Conservation (phyloP, 164 flowering plant genomes). For the Brasenia schreberi region DNA sequence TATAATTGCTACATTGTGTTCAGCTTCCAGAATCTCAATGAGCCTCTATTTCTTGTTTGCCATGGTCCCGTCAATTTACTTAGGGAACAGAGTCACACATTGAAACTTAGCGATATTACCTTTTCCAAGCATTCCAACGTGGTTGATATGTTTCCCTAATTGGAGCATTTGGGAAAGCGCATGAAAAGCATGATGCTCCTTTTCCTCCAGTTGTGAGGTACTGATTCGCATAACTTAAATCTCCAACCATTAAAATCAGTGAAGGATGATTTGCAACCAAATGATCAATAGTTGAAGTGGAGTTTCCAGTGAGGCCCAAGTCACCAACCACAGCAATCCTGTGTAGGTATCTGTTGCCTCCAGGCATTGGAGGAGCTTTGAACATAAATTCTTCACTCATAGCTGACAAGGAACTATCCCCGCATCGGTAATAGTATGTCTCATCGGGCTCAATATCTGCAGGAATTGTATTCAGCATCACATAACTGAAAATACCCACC, state of each 20-base stretch:
- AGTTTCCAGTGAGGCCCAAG: conserved; percentile 74
- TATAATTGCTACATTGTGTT: too few relatives aligned
- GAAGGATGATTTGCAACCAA: conserved; percentile 55
- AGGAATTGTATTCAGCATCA: not conserved
- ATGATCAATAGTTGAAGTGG: conserved; percentile 75
- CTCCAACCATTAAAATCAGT: conserved; percentile 75
- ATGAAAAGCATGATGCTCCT: conserved; percentile 63
- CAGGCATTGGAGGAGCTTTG: conserved; percentile 43
- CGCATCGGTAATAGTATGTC: conserved; percentile 68
- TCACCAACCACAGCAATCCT: conserved; percentile 78
- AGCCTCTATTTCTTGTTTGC: too few relatives aligned
- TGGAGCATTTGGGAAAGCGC: conserved; percentile 81
- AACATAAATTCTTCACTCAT: conserved; percentile 60
- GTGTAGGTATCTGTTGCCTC: conserved; percentile 35
- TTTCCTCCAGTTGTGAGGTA: conserved; percentile 71
- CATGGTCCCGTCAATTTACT: too few relatives aligned
- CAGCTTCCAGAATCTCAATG: too few relatives aligned
- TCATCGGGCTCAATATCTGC: conserved; percentile 67
- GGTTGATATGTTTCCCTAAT: conserved; percentile 89
- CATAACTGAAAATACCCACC: not conserved
- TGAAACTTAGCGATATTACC: conserved; percentile 24
- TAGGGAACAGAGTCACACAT: too few relatives aligned
- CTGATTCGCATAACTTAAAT: conserved; percentile 73
- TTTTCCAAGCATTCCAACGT: conserved; percentile 97
- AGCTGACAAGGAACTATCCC: conserved; percentile 72